Evolutionary conservation across 1,284 basidiomycete genomes (phyloP).

Genomic region (Cystobasidiaceae sp.): DNA sequence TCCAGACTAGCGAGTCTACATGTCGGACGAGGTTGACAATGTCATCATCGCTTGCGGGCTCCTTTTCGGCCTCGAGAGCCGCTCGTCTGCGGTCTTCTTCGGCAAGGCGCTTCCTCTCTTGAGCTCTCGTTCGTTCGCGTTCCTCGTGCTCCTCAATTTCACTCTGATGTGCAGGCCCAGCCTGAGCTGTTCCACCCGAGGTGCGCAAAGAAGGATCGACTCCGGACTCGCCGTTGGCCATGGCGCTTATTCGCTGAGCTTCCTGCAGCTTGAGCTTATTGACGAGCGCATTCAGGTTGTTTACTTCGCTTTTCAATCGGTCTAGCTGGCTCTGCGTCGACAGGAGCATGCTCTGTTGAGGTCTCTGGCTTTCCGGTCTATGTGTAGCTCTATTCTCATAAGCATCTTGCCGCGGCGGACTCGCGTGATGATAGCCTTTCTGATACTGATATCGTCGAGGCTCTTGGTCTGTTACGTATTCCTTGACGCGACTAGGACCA

Average conservation of each 20-base stretch:
- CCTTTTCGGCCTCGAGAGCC: neutral
- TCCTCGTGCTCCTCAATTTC: neutral
- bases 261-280: neutral
- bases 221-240: too few species aligned
- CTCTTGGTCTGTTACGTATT: too few species aligned
- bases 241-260: too few species aligned
- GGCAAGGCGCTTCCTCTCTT: too few species aligned
- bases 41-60: neutral
- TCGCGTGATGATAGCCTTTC: too few species aligned
- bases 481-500: too few species aligned
- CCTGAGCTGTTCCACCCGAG: too few species aligned
- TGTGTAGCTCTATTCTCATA: neutral
- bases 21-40: neutral
- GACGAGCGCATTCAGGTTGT: neutral
- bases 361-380: neutral
- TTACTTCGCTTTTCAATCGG: constrained; percentile 2
- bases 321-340: constrained; percentile 8
- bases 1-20: constrained; percentile 11
- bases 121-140: neutral
- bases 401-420: too few species aligned
- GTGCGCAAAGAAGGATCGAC: too few species aligned
- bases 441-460: too few species aligned
- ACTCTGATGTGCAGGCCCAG: neutral
- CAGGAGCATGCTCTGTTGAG: neutral
- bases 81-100: neutral